Evolutionary conservation across 164 flowering plant species (phyloP), one percentile per base, ranked within the genome.

Genomic region (Akebia trifoliata): DNA sequence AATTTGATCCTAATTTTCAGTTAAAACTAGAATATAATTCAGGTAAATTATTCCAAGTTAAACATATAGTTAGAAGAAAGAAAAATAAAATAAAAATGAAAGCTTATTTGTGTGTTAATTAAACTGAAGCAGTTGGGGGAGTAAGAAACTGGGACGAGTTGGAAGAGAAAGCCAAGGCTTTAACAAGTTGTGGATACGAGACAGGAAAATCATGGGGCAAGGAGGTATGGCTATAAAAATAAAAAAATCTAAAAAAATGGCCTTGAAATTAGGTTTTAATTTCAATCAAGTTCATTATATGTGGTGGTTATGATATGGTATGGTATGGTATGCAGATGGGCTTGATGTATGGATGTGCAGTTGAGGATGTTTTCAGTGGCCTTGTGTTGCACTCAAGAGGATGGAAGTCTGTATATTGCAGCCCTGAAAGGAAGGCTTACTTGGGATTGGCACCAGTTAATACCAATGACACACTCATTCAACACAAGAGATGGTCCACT

Each of bases 241-340:
- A n/a, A n/a, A n/a, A n/a, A n/a, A n/a, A n/a, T n/a, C n/a, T n/a
- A n/a, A n/a, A n/a, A n/a, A n/a, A n/a, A n/a, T n/a, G n/a, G n/a
- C n/a, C n/a, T n/a, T n/a, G n/a, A n/a, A n/a, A n/a, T n/a, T n/a
- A n/a, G n/a, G n/a, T n/a, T n/a, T n/a, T n/a, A n/a, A n/a, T n/a
- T n/a, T n/a, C n/a, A n/a, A n/a, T n/a, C n/a, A n/a, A n/a, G n/a
- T n/a, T n/a, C n/a, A n/a, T n/a, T n/a, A n/a, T n/a, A n/a, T n/a
- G n/a, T n/a, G n/a, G n/a, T n/a, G n/a, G n/a, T n/a, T n/a, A n/a
- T n/a, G n/a, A n/a, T n/a, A n/a, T n/a, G n/a, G n/a, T n/a, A n/a
- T n/a, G n/a, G n/a, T n/a, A n/a, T n/a, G n/a, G n/a, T n/a, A n/a
- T 60, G 44, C 74, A 82, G 85, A 75, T 74, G 80, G 84, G 87